Percentiles rank a stretch among this genome's conserved stretches.
Evolutionary conservation across 345 rosid species (phyloP).

Genomic region (Dipteronia dyeriana): DNA sequence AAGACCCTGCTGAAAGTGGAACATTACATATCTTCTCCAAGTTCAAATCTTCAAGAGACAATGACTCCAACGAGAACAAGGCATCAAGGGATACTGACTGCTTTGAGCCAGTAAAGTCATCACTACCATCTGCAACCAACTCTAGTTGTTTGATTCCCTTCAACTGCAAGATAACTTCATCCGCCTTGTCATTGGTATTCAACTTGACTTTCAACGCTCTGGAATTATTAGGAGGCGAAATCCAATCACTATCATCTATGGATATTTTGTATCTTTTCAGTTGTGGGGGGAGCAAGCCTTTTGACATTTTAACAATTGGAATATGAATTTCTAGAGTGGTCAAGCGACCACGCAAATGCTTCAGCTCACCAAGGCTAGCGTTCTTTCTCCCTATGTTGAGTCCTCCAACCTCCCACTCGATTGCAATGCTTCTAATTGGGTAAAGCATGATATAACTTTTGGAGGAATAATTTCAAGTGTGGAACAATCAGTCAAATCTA

Average conservation of each 20-base stretch:
- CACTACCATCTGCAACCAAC: slow-evolving; percentile 9
- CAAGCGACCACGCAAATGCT: not conserved
- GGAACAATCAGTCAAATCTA: slow-evolving; percentile 22
- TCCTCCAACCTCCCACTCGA: slow-evolving; percentile 12
- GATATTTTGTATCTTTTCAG: slow-evolving; percentile 19
- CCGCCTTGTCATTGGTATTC: no score
- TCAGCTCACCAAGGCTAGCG: slow-evolving; percentile 25
- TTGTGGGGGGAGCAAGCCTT: not conserved
- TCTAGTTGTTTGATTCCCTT: not conserved
- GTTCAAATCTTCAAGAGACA: slow-evolving; percentile 8
- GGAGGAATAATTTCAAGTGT: slow-evolving; percentile 14
- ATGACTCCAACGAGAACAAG: not conserved
- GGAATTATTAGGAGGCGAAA: not conserved
- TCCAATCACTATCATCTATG: slow-evolving; percentile 19
- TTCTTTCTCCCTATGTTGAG: not conserved
- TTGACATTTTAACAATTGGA: not conserved
- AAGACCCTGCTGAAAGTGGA: not conserved
- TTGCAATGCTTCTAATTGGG: slow-evolving; percentile 22
- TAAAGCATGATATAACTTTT: slow-evolving; percentile 15
- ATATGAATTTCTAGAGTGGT: slow-evolving; percentile 18
- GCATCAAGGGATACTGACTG: not conserved
- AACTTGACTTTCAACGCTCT: slow-evolving; percentile 25
- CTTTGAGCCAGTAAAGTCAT: not conserved
- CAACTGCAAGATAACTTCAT: not conserved
- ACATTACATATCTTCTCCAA: slow-evolving; percentile 21